Percentiles rank a stretch among this genome's conserved stretches.
These are phyloP conservation scores for Rhodotorula sp. DNA, from an alignment of 1,284 basidiomycete species.

Conservation along the genomic window DNA sequence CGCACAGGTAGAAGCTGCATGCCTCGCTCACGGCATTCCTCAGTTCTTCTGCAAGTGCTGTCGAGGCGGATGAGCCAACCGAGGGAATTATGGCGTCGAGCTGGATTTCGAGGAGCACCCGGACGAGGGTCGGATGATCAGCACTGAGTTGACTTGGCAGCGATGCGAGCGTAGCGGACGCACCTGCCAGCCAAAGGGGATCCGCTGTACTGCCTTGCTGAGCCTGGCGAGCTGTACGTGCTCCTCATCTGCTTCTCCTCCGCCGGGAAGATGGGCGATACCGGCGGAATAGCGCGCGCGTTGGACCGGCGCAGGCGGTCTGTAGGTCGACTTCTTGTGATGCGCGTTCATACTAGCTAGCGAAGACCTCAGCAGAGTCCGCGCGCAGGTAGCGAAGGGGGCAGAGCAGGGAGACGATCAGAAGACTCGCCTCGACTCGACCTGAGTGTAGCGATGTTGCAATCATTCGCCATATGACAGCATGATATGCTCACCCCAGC, in stretches of 20 bases:
- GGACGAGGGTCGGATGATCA: neutral
- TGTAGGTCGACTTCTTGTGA: slow-evolving; percentile 30
- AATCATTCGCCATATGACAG: too few relatives aligned
- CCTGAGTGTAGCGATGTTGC: too few relatives aligned
- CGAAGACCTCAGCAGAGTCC: neutral
- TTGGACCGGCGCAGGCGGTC: slow-evolving; percentile 1
- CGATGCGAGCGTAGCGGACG: neutral
- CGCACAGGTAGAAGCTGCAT: neutral
- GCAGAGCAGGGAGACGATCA: neutral
- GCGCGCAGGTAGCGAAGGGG: neutral
- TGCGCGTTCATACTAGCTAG: slow-evolving; percentile 31
- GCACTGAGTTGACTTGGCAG: neutral
- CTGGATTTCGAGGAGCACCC: slow-evolving; percentile 1
- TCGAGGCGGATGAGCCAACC: neutral
- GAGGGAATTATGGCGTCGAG: slow-evolving; percentile 28
- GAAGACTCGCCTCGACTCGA: too few relatives aligned
- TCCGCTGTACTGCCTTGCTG: slow-evolving; percentile 1
- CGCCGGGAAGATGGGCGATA: neutral
- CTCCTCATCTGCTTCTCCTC: neutral
- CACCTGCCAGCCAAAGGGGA: slow-evolving; percentile 35
- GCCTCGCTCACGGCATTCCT: neutral
- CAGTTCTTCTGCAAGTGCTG: neutral
- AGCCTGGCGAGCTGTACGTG: neutral
- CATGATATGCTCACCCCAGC: too few relatives aligned
- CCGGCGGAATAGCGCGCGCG: neutral